Evolutionary conservation across 2,329 filamentous ascomycete genomes (phyloP), one percentile per base, ranked within the genome.

Genomic region (Fusarium tupiense): DNA sequence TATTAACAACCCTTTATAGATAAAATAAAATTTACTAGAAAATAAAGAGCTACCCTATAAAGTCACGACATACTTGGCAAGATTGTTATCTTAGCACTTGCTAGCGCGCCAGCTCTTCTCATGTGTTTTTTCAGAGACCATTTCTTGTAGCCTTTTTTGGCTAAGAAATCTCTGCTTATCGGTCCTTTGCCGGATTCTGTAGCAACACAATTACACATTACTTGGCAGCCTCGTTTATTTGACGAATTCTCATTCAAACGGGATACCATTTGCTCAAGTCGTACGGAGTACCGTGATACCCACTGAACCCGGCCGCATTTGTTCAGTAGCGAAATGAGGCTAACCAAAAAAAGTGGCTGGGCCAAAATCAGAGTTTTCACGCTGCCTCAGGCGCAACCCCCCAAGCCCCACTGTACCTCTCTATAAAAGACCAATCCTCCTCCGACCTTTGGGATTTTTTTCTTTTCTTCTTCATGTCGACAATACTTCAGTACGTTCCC

Each of bases 401-500:
- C 9, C 6, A 1, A 14, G 66, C 24, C 60, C 67, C 67, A 70
- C 67, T 49, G 3, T 35, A 31, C 5, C 8, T 2, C 60, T 66
- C 41, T 75, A 74, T 74, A 74, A 74, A 74, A 67, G 0, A 24
- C 16, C 14, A 0, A 20, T 44, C 38, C 49, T 31, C 35, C 46
- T 49, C 54, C 4, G 71, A 20, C 41, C 61, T 82, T 85, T 83
- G 64, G 43, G 52, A 72, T 80, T 80, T 84, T 84, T 82, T 85
- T 83, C 80, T 72, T 59, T 64, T 86, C 84, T 86, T 89, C 84
- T 84, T 87, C 82, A 89, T 84, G 87, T 88, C 88, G 88, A 90
- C 87, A 88, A 89, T 89, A 89, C 86, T 88, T 88, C 84, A 73
- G 49, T 52, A 11, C n/a, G 49, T 20, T 22, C 31, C 49, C 49